Evolutionary conservation across 495 filamentous ascomycete genomes (phyloP).

Genomic region (Hyaloscypha bicolor): DNA sequence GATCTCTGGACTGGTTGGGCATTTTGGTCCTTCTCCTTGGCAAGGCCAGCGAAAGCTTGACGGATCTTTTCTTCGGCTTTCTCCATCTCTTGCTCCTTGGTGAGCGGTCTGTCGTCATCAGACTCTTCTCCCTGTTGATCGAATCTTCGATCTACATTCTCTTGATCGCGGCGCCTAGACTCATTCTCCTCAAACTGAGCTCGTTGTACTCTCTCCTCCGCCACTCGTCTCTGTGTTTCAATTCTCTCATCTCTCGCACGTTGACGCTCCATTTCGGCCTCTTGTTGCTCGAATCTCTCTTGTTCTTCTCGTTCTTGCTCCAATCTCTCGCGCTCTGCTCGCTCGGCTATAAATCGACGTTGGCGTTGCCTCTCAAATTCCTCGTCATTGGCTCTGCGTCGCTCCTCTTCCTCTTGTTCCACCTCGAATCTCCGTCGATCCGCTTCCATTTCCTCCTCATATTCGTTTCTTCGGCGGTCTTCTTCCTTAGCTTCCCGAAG

Average conservation of each 20-base stretch:
- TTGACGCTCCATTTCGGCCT: neutral
- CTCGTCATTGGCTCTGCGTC: neutral
- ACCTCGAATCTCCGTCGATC: neutral
- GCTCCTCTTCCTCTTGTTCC: neutral
- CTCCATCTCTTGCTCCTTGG: conserved; percentile 5
- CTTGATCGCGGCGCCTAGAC: neutral
- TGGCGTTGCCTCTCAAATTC: neutral
- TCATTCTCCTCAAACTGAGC: neutral
- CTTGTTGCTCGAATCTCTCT: neutral
- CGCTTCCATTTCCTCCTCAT: neutral
- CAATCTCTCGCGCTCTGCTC: conserved; percentile 1
- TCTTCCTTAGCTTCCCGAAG: neutral
- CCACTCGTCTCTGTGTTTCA: neutral
- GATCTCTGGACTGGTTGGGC: neutral
- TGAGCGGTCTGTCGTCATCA: conserved; percentile 2
- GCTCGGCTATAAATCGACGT: neutral
- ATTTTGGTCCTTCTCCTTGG: conserved; percentile 1
- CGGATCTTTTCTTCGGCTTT: conserved; percentile 10
- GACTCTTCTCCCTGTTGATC: neutral
- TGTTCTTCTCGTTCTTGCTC: conserved; percentile 3
- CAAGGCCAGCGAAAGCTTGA: conserved; percentile 2
- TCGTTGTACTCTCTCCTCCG: neutral
- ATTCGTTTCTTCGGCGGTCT: neutral
- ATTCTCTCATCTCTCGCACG: neutral
- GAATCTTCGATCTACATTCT: neutral